Evolutionary conservation across 306 rosid species (phyloP), one percentile per base, ranked within the genome.

Genomic region (Cucurbita argyrosperma): DNA sequence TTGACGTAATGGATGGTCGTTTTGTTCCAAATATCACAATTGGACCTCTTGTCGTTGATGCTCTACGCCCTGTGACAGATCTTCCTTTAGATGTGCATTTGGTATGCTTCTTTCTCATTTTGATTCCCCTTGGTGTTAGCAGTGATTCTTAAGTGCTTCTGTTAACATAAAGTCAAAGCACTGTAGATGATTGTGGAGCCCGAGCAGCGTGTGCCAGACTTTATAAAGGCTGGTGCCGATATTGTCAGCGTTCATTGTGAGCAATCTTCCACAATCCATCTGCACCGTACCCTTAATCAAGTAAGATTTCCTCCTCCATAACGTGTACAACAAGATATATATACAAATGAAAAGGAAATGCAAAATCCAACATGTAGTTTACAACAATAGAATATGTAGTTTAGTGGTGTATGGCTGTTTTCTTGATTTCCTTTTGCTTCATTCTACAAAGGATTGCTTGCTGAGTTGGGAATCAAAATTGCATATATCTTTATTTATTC

Each of bases 221-320:
- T 95, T 81, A 89, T 95, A 81, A 95, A 95, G 89, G 99, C 99
- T 54, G 99, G 99, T 56, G 99, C 99, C 5, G 99, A 95, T 90
- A 95, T 95, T 16, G 91, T 95, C 76, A 95, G 99, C 77, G 86
- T 95, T 79, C 99, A 95, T 78, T 79, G 85, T 72, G 99, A 95
- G 83, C 97, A 89, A 82, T 62, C 99, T 71, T 77, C 99, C 76
- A 95, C 99, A 79, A 95, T 95, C 83, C 99, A 95, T 89, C 86
- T 95, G 83, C 99, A 95, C 76, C 99, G 99, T 6, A 78, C 99
- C 12, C 1, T 95, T 81, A 82, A 89, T 80, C 90, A 82, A 72
- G 99, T 95, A 80, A 82, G 85, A 59, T 50, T 79, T 79, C 71
- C 72, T 54, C 63, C n/a, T 78, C 78, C 16, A 50, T 73, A 30